A percentile compares a stretch with the other conserved stretches of the same genome.
phyloP scores from a whole-genome alignment of 2,329 filamentous ascomycete genomes.

The Metarhizium robertsii region DNA sequence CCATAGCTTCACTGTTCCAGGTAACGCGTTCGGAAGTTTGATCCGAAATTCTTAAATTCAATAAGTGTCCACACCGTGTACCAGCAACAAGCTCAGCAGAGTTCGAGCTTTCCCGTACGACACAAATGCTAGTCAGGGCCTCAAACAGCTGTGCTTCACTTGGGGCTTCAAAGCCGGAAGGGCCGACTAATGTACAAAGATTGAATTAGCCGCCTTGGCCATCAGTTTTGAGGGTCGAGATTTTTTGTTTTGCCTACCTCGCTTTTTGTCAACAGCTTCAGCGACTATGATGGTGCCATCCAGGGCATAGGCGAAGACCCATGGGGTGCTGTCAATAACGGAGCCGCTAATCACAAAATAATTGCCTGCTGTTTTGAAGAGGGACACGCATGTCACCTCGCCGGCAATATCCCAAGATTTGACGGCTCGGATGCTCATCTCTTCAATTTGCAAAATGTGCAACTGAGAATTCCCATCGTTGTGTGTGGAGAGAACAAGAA shows the following conservation, averaged over 20 bases:
- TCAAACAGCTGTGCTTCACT: constrained; percentile 17
- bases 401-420: constrained; percentile 28
- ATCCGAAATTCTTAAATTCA: constrained; percentile 25
- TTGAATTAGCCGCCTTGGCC: background rate
- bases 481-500: constrained; percentile 34
- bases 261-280: constrained; percentile 4
- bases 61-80: constrained; percentile 42
- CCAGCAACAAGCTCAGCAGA: constrained; percentile 31
- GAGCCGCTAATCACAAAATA: constrained; percentile 25
- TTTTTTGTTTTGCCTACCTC: background rate
- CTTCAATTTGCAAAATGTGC: constrained; percentile 28
- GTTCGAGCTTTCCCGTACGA: constrained; percentile 17
- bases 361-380: constrained; percentile 18
- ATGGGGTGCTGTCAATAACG: constrained; percentile 20
- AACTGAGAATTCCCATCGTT: constrained; percentile 26
- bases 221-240: background rate
- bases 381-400: constrained; percentile 39
- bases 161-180: background rate
- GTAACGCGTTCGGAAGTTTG: constrained; percentile 13
- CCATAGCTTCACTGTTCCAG: constrained; percentile 24
- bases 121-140: constrained; percentile 36
- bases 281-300: constrained; percentile 14
- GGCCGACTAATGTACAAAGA: background rate
- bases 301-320: constrained; percentile 22
- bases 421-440: constrained; percentile 17